Percentiles rank a stretch among this genome's conserved stretches.
These are phyloP conservation scores for Pseudonitzschia pungens DNA, from an alignment of 108 stramenopile species.

Conservation along the genomic window DNA sequence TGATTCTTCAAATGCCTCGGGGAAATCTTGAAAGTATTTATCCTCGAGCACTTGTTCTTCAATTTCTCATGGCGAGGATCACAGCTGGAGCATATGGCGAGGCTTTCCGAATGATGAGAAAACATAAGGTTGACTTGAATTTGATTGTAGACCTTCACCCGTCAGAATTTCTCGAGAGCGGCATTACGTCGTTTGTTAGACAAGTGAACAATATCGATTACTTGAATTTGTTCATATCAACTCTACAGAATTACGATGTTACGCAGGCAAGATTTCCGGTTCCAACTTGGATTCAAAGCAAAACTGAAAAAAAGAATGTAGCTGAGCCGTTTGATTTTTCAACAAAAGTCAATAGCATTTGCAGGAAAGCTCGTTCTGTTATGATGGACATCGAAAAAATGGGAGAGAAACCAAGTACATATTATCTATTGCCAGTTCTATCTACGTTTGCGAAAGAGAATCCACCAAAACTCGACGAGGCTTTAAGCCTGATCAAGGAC, in stretches of 20 bases:
- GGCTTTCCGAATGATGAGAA: conserved; percentile 79
- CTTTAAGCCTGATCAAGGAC: conserved; percentile 65
- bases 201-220: conserved; percentile 73
- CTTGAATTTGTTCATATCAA: conserved; percentile 84
- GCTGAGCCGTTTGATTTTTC: conserved; percentile 48
- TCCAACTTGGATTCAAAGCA: conserved; percentile 55
- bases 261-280: conserved; percentile 70
- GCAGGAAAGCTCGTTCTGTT: conserved; percentile 56
- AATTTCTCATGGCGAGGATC: conserved; percentile 68
- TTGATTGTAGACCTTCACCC: conserved; percentile 79
- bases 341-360: conserved; percentile 79
- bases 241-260: conserved; percentile 67
- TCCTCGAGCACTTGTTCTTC: conserved; percentile 78
- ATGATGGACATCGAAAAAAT: conserved; percentile 61
- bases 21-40: conserved; percentile 85
- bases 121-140: conserved; percentile 86
- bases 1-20: conserved; percentile 80
- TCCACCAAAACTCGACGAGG: conserved; percentile 79
- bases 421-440: conserved; percentile 80
- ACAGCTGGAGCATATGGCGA: conserved; percentile 41
- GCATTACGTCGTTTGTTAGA: conserved; percentile 48
- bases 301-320: neutral
- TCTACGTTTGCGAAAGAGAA: conserved; percentile 88
- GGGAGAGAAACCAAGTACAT: conserved; percentile 49
- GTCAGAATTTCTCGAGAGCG: conserved; percentile 54